A percentile compares a stretch with the other conserved stretches of the same genome.
Conservation (phyloP, 2,329 filamentous ascomycete species). For the Xylariaceae sp. region DNA sequence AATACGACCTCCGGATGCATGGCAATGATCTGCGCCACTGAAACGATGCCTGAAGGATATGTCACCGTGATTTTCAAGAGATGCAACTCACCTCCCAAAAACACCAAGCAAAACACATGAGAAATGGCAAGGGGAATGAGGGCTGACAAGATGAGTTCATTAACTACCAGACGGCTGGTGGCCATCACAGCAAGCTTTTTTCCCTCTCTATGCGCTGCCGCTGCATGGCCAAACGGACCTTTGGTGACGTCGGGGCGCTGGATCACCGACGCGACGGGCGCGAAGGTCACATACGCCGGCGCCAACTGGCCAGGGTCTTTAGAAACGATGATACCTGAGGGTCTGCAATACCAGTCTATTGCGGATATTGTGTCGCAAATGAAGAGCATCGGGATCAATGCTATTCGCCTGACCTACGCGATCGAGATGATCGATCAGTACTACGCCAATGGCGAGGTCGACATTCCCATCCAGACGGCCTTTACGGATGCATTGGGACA, state of each 20-base stretch:
- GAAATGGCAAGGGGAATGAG: slow-evolving; percentile 1
- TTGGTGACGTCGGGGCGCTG: slow-evolving; percentile 40
- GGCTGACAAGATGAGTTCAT: not conserved
- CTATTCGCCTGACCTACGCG: slow-evolving; percentile 59
- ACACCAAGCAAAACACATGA: too few species aligned
- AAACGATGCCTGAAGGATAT: too few species aligned
- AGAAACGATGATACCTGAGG: slow-evolving; percentile 61
- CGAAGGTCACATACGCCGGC: slow-evolving; percentile 48
- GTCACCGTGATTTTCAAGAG: too few species aligned
- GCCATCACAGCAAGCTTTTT: slow-evolving; percentile 1
- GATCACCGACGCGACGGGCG: slow-evolving; percentile 41
- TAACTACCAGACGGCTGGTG: slow-evolving; percentile 9
- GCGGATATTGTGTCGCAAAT: slow-evolving; percentile 51
- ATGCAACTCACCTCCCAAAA: too few species aligned
- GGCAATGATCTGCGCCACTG: slow-evolving; percentile 13
- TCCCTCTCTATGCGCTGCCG: slow-evolving; percentile 3
- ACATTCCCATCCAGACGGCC: slow-evolving; percentile 42
- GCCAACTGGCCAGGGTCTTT: slow-evolving; percentile 60
- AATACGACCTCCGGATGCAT: too few species aligned
- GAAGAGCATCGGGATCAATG: slow-evolving; percentile 60
- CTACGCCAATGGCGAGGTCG: slow-evolving; percentile 43
- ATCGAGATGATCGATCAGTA: slow-evolving; percentile 62
- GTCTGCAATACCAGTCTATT: slow-evolving; percentile 59
- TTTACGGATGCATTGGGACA: slow-evolving; percentile 45
- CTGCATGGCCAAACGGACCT: slow-evolving; percentile 40